Conservation (phyloP, 306 rosid genomes). For the Cicer arietinum region DNA sequence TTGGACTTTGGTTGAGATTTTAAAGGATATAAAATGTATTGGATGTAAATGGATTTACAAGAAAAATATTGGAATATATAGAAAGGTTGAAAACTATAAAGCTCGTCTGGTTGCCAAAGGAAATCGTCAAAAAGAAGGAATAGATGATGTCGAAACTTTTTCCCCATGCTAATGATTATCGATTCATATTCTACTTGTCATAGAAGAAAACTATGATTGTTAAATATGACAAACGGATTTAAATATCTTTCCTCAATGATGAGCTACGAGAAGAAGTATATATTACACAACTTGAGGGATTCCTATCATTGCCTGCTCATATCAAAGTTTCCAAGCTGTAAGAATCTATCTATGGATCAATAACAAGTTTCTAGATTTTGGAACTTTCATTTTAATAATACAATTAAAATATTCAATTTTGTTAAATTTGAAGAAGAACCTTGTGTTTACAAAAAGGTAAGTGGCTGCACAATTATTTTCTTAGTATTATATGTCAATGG, state of each 20-base stretch:
- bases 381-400: conserved; percentile 7
- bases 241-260: background rate
- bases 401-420: conserved; percentile 12
- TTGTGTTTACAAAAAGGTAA: no score
- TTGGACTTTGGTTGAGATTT: background rate
- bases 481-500: background rate
- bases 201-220: background rate
- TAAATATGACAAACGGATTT: conserved; percentile 8
- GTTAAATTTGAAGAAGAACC: background rate
- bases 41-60: background rate
- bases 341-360: background rate
- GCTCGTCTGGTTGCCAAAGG: no score
- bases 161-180: background rate
- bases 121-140: background rate
- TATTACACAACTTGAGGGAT: background rate
- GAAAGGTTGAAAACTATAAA: no score
- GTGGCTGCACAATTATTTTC: background rate
- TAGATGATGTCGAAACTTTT: background rate
- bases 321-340: background rate
- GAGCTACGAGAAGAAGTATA: background rate
- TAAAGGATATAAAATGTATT: background rate
- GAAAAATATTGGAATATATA: no score
- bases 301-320: background rate
- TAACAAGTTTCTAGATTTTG: conserved; percentile 7
- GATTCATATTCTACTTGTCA: background rate